Base-by-base conservation (phyloP, 2,329 filamentous ascomycete species). In the Botrytis galanthina region DNA sequence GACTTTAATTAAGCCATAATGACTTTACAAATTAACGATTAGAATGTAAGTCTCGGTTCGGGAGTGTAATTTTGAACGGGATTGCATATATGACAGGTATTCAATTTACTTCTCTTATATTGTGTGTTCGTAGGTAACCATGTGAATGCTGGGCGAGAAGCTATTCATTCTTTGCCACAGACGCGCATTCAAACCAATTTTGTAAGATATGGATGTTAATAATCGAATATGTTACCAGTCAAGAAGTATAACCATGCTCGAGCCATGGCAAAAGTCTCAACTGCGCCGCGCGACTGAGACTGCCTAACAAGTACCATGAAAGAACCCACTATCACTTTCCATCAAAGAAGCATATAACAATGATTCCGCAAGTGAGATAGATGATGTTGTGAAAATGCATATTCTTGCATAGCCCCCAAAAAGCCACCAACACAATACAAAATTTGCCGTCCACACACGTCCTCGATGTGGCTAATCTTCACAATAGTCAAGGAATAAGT, bases 391-490 rank as follows among this genome's bases (percentile, higher is more conserved):
- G 48, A 68, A 35, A 42, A 42, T 42, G 48, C 39, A n/a, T 39
- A 20, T 42, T 68, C 12, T 26, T 42, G 64, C 64, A 68, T 57
- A 2, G 35, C 16, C 26, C 35, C 35, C 9, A 42, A 42, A 18
- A 39, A 68, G 46, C 35, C 48, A 72, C 46, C 62, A 46, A 68
- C 62, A 67, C 12, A 26, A 54, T 14, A 37, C 18, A 72, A 72
- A 61, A 66, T 57, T 66, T 67, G 46, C n/a, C 29, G 61, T 29
- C 39, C 48, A 39, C 20, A 60, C 0, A 48, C 29, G 26, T 16
- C 42, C 42, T 46, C 22, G 12, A 26, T 35, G 16, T 32, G 37
- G 51, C 46, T 48, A 18, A 29, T 39, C 51, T 32, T 59, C 37
- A 32, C n/a, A 44, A 22, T 26, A 57, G 16, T 29, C 66, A 57